Evolutionary conservation across 495 filamentous ascomycete species (phyloP), one percentile per base, ranked within the genome.

Genomic region (Lepraria neglecta): DNA sequence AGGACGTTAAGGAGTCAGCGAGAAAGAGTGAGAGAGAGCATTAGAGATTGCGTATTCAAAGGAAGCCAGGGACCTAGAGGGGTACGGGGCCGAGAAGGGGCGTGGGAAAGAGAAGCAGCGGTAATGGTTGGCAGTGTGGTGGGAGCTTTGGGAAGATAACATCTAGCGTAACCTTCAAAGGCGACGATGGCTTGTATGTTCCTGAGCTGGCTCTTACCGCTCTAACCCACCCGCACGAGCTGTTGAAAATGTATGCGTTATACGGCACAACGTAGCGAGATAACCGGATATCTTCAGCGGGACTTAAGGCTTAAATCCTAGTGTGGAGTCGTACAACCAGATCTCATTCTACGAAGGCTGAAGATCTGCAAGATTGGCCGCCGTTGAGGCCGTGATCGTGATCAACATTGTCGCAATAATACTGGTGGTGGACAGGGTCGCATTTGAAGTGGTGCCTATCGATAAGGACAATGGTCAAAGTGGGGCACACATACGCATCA

Each of bases 21-120:
- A 56, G 89, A 89, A 45, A 80, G 76, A 57, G 82, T 99, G 3
- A 80, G 84, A 55, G 84, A 88, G 54, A 87, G 89, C 15, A 82
- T 99, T 31, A 78, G 85, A 53, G 87, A 91, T 38, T 95, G 90
- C 65, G 95, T 99, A 12, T 69, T 91, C 63, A 81, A 83, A 46
- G 91, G 92, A 1, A 82, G 78, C 5, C 78, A 80, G 56, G 75
- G 90, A 28, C 84, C 89, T 10, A 74, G 76, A 60, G 69, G 75
- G 0, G 72, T 75, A 1, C 44, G 73, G 71, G 65, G 72, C 71
- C 75, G 68, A 75, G 76, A 68, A 45, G 68, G 77, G n/a, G 62
- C 61, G 6, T 96, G 90, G 86, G 95, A 97, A 69, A 82, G 92
- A 59, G 94, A 97, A 74, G 87, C 92, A 31, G 92, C 92, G 6